Conservation (phyloP, 495 filamentous ascomycete species). For the Parachaetomium inaequale region DNA sequence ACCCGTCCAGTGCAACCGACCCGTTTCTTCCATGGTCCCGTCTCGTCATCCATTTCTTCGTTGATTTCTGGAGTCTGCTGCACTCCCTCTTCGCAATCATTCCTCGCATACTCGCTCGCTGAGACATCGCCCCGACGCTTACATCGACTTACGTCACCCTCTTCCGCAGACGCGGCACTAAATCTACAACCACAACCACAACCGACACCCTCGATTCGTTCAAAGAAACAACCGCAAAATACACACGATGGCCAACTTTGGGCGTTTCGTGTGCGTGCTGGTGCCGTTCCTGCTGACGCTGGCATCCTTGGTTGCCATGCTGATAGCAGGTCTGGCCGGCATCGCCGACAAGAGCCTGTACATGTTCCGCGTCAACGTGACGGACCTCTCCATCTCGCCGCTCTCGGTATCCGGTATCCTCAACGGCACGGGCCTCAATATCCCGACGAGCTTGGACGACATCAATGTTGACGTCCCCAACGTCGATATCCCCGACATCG, state of each 20-base stretch:
- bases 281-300: conserved; percentile 73
- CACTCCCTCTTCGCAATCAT: not conserved
- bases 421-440: conserved; percentile 12
- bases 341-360: conserved; percentile 65
- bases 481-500: conserved; percentile 14
- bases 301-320: conserved; percentile 65
- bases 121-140: not conserved
- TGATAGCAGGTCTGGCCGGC: conserved; percentile 69
- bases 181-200: not conserved
- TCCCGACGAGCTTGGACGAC: too few relatives aligned
- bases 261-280: conserved; percentile 76
- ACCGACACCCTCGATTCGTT: not conserved
- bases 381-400: conserved; percentile 44
- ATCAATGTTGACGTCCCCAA: too few relatives aligned
- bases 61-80: not conserved
- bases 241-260: conserved; percentile 43
- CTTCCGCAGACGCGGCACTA: not conserved
- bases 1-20: not conserved
- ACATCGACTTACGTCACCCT: conserved; percentile 4
- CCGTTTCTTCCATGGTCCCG: not conserved
- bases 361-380: conserved; percentile 66
- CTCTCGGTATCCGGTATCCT: conserved; percentile 23
- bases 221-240: conserved; percentile 2
- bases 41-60: not conserved
- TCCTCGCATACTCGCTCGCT: not conserved